Conservation (phyloP, 805 yeast genomes). For the Crinitomyces ghanaensis region DNA sequence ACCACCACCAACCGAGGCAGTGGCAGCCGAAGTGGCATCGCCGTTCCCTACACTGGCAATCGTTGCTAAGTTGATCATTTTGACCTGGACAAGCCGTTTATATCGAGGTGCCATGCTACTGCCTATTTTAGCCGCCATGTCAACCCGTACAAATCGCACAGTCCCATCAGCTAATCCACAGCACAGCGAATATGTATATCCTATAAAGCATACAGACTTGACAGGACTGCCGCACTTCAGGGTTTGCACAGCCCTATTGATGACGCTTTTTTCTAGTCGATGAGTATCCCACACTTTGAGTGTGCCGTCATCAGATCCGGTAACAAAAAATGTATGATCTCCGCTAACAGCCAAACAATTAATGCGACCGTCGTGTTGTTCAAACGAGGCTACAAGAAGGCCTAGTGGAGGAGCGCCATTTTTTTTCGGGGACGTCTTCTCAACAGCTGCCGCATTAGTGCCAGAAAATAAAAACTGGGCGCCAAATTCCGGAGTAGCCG, state of each 20-base stretch:
- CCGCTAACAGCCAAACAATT: conserved; percentile 48
- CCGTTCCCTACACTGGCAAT: too few relatives aligned
- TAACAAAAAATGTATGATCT: conserved; percentile 53
- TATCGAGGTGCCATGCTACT: conserved; percentile 4
- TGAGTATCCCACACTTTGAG: conserved; percentile 69
- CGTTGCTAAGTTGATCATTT: too few relatives aligned
- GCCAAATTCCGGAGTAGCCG: conserved; percentile 60
- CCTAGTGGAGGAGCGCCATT: conserved; percentile 35
- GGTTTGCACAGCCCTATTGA: conserved; percentile 22
- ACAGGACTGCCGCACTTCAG: conserved; percentile 18
- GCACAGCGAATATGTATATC: conserved; percentile 21
- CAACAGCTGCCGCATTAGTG: neutral
- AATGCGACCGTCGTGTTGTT: conserved; percentile 52
- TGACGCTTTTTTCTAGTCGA: conserved; percentile 50
- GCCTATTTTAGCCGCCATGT: conserved; percentile 8
- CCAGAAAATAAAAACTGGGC: conserved; percentile 13
- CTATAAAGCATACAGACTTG: conserved; percentile 20
- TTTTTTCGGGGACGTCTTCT: conserved; percentile 1
- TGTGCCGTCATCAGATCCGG: conserved; percentile 67
- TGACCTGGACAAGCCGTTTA: too few relatives aligned
- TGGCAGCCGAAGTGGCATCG: too few relatives aligned
- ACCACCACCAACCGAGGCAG: too few relatives aligned
- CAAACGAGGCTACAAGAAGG: conserved; percentile 46
- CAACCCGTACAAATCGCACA: conserved; percentile 20
- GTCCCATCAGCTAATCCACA: conserved; percentile 22